These are phyloP conservation scores for Alternaria arbusti DNA, from an alignment of 2,329 filamentous ascomycete genomes.

Conservation along the genomic window DNA sequence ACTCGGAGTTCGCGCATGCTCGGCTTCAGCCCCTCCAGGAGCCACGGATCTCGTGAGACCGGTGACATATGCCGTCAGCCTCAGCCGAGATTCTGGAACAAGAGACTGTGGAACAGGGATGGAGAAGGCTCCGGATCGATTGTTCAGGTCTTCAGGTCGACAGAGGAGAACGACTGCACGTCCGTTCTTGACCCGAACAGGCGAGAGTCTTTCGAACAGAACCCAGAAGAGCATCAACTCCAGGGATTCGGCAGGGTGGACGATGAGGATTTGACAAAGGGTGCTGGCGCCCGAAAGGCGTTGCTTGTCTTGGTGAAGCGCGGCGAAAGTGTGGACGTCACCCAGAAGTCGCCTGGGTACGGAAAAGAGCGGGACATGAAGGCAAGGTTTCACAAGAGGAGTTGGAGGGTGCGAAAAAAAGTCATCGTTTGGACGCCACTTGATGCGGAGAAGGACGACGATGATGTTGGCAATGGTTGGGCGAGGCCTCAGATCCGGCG, in stretches of 20 bases:
- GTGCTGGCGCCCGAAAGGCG: constrained; percentile 11
- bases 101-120: constrained; percentile 7
- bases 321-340: constrained; percentile 7
- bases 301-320: constrained; percentile 19
- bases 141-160: constrained; percentile 14
- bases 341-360: constrained; percentile 15
- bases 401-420: constrained; percentile 19
- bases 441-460: constrained; percentile 14
- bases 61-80: constrained; percentile 18
- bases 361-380: constrained; percentile 23
- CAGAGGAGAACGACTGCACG: constrained; percentile 9
- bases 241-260: constrained; percentile 13
- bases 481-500: constrained; percentile 16
- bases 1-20: constrained; percentile 20
- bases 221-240: constrained; percentile 7
- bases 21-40: constrained; percentile 17
- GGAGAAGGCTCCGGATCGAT: constrained; percentile 12
- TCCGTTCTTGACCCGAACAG: constrained; percentile 12
- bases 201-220: constrained; percentile 12
- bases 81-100: constrained; percentile 16
- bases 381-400: constrained; percentile 17
- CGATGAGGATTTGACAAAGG: constrained; percentile 16
- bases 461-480: constrained; percentile 21
- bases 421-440: constrained; percentile 19
- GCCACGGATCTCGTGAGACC: constrained; percentile 18